Conservation (phyloP, 2,329 filamentous ascomycete species). For the Aspergillaceae sp. region DNA sequence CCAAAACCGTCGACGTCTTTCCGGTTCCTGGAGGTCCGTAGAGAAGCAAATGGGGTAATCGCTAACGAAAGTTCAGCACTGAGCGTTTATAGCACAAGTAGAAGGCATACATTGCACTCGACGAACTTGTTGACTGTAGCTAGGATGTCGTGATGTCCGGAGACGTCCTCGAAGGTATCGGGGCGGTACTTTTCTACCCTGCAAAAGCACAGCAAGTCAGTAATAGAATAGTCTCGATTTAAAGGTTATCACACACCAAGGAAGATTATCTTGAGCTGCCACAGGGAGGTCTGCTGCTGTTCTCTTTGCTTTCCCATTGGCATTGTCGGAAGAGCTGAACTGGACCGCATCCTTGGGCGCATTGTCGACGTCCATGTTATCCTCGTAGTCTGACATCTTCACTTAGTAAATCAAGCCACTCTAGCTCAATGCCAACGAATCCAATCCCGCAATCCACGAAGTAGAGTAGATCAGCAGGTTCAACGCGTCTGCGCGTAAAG, state of each 20-base stretch:
- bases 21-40: constrained; percentile 95
- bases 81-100: not conserved
- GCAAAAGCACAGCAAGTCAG: constrained; percentile 9
- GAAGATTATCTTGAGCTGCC: constrained; percentile 84
- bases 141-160: constrained; percentile 93
- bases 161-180: constrained; percentile 80
- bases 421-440: no score
- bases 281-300: constrained; percentile 88
- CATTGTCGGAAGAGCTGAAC: constrained; percentile 65
- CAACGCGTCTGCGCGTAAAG: constrained; percentile 28
- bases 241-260: constrained; percentile 55
- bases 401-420: not conserved
- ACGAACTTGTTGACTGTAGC: constrained; percentile 97
- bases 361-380: constrained; percentile 61
- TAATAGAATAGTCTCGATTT: no score
- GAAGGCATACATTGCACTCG: constrained; percentile 62
- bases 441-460: not conserved
- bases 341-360: constrained; percentile 42
- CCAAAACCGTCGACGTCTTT: constrained; percentile 94
- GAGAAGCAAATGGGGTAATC: constrained; percentile 87
- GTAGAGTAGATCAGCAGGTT: not conserved
- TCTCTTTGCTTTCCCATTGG: constrained; percentile 72
- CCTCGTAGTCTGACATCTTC: constrained; percentile 49
- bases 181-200: constrained; percentile 98
- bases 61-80: constrained; percentile 32